Conservation (phyloP, 768 basidiomycete species). For the Lyophyllum decastes region DNA sequence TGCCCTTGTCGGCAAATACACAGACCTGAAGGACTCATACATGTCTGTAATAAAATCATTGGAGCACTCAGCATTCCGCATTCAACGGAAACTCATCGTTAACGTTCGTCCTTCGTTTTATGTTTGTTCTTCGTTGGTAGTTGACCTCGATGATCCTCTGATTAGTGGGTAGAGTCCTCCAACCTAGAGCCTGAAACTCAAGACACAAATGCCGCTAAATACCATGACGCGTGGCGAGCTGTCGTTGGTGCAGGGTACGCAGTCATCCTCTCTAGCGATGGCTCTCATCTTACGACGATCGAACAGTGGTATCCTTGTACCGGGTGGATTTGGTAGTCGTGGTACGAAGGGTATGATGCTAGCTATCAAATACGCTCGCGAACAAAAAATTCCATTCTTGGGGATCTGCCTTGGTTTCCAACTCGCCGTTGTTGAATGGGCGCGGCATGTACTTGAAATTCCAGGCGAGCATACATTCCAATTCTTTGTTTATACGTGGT, state of each 20-base stretch:
- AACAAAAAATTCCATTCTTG: conserved; percentile 92
- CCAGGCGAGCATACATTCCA: conserved; percentile 43
- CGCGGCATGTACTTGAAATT: conserved; percentile 77
- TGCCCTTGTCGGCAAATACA: conserved; percentile 96
- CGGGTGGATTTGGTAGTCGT: conserved; percentile 92
- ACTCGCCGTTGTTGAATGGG: conserved; percentile 94
- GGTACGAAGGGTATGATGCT: conserved; percentile 98
- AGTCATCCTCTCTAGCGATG: conserved; percentile 9
- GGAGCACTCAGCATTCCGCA: conserved; percentile 95
- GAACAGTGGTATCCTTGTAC: conserved; percentile 89
- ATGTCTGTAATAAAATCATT: conserved; percentile 97
- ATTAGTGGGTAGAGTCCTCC: conserved; percentile 94
- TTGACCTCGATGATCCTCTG: neutral
- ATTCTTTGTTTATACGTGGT: neutral
- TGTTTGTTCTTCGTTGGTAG: neutral
- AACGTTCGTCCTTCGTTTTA: conserved; percentile 52
- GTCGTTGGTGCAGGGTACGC: conserved; percentile 86
- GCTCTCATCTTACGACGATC: conserved; percentile 6
- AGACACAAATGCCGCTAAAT: conserved; percentile 77
- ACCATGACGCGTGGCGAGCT: conserved; percentile 94
- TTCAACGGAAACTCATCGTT: conserved; percentile 79
- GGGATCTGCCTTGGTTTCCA: conserved; percentile 99
- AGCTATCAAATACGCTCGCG: conserved; percentile 96
- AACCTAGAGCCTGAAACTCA: conserved; percentile 85
- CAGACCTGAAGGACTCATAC: conserved; percentile 94